Base-by-base conservation (phyloP, 768 basidiomycete species). In the Bullera alba region DNA sequence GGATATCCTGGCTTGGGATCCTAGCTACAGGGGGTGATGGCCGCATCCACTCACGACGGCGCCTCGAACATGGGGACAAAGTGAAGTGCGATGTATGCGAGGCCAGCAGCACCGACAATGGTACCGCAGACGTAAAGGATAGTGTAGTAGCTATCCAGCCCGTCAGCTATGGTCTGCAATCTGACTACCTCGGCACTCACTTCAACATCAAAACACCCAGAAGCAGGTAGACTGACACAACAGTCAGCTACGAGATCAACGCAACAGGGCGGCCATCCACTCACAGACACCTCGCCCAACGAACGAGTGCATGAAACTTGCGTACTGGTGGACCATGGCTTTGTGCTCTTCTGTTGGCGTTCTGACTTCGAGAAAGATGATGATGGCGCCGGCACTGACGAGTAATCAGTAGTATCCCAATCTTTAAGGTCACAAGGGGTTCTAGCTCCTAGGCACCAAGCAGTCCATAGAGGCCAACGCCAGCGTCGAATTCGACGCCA, bases 231-330 rank as follows among this genome's bases (percentile, higher is more conserved):
- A 67, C 67, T 69, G 38, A 14, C 14, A 4, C 5, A 15, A 23
- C 29, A 19, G 48, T 56, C 43, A 60, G 54, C 55, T n/a, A 15
- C 19, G 46, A 57, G 37, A 44, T 35, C 38, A 17, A 49, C 41
- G 48, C 10, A 27, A 23, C 43, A 26, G 19, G 28, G 30, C 21
- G 23, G 39, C 38, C 8, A 2, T 30, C 14, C 28, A 32, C 71
- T 69, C 51, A 73, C 72, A 70, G 42, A 71, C 70, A 42, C 72
- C 72, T 44, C 72, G 61, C 6, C 72, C 72, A 12, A 65, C 52
- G 51, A 71, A 73, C 2, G 63, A 67, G 43, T 71, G 70, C 61
- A 73, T 64, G 50, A 73, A 73, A 39, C 63, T 65, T 15, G 72
- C 72, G 60, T 73, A 73, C 28, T 58, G 60, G 50, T 71, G 63